Conservation (phyloP, 2,329 filamentous ascomycete species). For the Hirsutella rhossiliensis region DNA sequence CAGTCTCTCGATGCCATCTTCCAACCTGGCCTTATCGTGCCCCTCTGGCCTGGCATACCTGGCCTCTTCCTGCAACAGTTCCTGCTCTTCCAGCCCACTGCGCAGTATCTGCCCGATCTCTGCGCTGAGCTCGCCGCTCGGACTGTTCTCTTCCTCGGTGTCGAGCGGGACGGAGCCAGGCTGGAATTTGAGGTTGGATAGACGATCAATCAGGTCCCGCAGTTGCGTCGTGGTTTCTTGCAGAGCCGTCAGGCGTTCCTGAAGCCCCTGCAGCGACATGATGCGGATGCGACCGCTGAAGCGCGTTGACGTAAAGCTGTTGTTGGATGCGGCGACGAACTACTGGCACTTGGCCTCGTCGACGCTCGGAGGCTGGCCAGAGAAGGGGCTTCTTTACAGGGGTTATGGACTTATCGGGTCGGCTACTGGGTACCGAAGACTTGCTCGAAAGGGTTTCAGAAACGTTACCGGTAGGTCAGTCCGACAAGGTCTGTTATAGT, state of each 20-base stretch:
- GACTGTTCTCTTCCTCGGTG: constrained; percentile 35
- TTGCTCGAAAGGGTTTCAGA: no score
- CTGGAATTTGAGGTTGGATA: constrained; percentile 45
- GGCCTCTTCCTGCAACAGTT: constrained; percentile 66
- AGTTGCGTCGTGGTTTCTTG: constrained; percentile 52
- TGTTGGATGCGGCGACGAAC: neutral
- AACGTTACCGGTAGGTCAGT: no score
- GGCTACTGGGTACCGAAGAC: neutral
- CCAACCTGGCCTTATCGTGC: constrained; percentile 52
- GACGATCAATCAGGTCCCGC: constrained; percentile 44
- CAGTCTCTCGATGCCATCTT: constrained; percentile 54
- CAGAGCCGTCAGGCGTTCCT: constrained; percentile 45
- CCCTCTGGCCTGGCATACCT: constrained; percentile 48
- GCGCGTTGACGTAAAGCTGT: neutral
- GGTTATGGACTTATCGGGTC: neutral
- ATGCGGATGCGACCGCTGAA: constrained; percentile 1
- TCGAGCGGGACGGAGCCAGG: constrained; percentile 43
- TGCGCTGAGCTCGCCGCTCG: constrained; percentile 58
- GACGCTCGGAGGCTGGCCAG: neutral
- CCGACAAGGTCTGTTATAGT: no score
- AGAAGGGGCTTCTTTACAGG: neutral
- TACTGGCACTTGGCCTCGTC: no score
- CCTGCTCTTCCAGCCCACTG: constrained; percentile 72
- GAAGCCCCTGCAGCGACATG: constrained; percentile 48
- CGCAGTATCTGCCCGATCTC: constrained; percentile 73